A percentile compares a stretch with the other conserved stretches of the same genome.
Conservation (phyloP, 1,284 basidiomycete species). For the Spongispora temasekensis region DNA sequence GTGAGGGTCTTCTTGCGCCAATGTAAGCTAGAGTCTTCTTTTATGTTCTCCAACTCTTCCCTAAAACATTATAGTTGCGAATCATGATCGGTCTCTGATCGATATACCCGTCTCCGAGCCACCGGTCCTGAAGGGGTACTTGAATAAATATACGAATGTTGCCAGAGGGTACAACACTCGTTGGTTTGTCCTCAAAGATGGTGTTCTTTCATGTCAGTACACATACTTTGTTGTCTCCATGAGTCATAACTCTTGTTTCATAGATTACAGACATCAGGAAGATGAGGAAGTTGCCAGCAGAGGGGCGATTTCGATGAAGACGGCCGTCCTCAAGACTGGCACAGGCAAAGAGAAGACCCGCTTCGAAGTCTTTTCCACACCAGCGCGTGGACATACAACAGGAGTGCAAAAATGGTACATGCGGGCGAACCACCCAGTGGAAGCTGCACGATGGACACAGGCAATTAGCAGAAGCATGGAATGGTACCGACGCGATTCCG, state of each 20-base stretch:
- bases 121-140: slow-evolving; percentile 74
- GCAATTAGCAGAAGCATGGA: slow-evolving; percentile 77
- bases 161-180: slow-evolving; percentile 89
- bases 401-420: slow-evolving; percentile 82
- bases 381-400: slow-evolving; percentile 45
- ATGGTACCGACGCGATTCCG: slow-evolving; percentile 45
- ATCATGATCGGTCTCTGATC: slow-evolving; percentile 73
- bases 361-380: slow-evolving; percentile 80
- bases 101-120: slow-evolving; percentile 52
- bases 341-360: slow-evolving; percentile 58
- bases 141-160: slow-evolving; percentile 90
- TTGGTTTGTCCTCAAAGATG: slow-evolving; percentile 94
- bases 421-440: slow-evolving; percentile 88
- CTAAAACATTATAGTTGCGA: slow-evolving; percentile 56
- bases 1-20: slow-evolving; percentile 85
- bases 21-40: slow-evolving; percentile 56
- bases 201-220: slow-evolving; percentile 76
- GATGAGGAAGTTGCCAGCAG: slow-evolving; percentile 88
- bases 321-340: slow-evolving; percentile 60
- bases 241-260: slow-evolving; percentile 10
- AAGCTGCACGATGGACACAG: slow-evolving; percentile 85
- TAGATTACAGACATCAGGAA: slow-evolving; percentile 89
- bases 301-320: slow-evolving; percentile 88
- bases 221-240: not conserved
- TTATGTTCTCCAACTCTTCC: not conserved